Percentiles rank a stretch among this genome's conserved stretches.
These are phyloP conservation scores for Lactarius evosmus DNA, from an alignment of 768 basidiomycete genomes.

Conservation along the genomic window DNA sequence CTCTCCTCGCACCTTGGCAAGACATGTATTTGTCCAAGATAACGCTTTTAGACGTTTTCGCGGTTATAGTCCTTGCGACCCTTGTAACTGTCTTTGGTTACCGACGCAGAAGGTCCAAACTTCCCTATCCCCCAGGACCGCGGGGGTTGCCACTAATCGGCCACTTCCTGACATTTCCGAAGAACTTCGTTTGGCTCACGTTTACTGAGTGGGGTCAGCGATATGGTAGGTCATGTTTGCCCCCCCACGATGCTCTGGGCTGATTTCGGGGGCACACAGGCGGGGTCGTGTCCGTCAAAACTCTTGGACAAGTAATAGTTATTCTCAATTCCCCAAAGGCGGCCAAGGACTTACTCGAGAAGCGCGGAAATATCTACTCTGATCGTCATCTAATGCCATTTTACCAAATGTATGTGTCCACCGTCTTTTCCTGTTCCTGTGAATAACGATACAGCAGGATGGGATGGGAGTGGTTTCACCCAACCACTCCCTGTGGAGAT, in stretches of 20 bases:
- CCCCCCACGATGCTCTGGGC: not conserved
- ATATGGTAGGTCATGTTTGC: constrained; percentile 1
- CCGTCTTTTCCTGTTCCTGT: not conserved
- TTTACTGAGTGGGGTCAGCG: constrained; percentile 14
- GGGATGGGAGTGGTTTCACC: constrained; percentile 19
- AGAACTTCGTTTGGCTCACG: constrained; percentile 13
- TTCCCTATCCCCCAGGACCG: constrained; percentile 15
- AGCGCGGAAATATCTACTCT: constrained; percentile 47
- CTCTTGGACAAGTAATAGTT: constrained; percentile 44
- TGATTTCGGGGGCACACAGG: constrained; percentile 17
- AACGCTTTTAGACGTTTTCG: not conserved
- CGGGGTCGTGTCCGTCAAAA: constrained; percentile 44
- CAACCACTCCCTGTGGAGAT: constrained; percentile 10
- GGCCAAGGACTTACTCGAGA: constrained; percentile 46
- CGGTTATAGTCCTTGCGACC: not conserved
- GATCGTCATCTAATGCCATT: constrained; percentile 32
- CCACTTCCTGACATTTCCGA: constrained; percentile 13
- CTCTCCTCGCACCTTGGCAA: not conserved
- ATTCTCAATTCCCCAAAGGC: constrained; percentile 46
- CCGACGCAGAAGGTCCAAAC: not conserved
- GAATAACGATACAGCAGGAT: not conserved
- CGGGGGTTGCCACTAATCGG: constrained; percentile 10
- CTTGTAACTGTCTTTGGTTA: not conserved
- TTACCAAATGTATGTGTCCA: constrained; percentile 11
- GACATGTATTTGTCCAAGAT: constrained; percentile 1